These are phyloP conservation scores for Spencermartinsiella europaea DNA, from an alignment of 805 yeast genomes.

Conservation along the genomic window DNA sequence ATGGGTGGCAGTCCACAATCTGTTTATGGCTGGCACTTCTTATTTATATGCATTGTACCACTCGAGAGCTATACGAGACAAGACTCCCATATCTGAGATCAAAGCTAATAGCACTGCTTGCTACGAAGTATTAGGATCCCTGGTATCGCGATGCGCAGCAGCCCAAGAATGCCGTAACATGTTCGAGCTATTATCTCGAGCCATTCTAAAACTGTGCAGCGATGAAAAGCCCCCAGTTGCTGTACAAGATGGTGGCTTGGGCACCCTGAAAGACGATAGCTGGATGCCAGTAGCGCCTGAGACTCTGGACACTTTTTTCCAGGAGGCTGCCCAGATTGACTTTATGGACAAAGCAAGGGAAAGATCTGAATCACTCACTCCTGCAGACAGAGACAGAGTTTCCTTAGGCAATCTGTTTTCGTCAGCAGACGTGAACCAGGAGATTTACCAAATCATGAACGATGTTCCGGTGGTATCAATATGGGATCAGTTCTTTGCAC, in stretches of 20 bases:
- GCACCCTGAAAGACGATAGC: background rate
- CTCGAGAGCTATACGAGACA: conserved; percentile 47
- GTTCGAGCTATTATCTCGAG: conserved; percentile 66
- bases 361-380: background rate
- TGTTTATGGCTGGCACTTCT: conserved; percentile 86
- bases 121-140: conserved; percentile 51
- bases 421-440: too few species aligned
- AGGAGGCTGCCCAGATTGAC: conserved; percentile 22
- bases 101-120: conserved; percentile 40
- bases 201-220: conserved; percentile 49
- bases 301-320: conserved; percentile 23
- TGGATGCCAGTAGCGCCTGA: conserved; percentile 10
- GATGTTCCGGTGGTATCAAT: conserved; percentile 31
- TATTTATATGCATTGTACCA: conserved; percentile 73
- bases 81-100: conserved; percentile 44
- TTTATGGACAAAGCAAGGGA: background rate
- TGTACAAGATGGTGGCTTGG: background rate
- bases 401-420: too few species aligned
- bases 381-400: too few species aligned
- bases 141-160: conserved; percentile 71
- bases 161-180: conserved; percentile 67
- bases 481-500: conserved; percentile 31
- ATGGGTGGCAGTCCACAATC: conserved; percentile 88
- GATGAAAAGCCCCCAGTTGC: background rate
- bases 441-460: conserved; percentile 31